phyloP scores from a whole-genome alignment of 2,329 filamentous ascomycete genomes.

The Didymella glomerata region DNA sequence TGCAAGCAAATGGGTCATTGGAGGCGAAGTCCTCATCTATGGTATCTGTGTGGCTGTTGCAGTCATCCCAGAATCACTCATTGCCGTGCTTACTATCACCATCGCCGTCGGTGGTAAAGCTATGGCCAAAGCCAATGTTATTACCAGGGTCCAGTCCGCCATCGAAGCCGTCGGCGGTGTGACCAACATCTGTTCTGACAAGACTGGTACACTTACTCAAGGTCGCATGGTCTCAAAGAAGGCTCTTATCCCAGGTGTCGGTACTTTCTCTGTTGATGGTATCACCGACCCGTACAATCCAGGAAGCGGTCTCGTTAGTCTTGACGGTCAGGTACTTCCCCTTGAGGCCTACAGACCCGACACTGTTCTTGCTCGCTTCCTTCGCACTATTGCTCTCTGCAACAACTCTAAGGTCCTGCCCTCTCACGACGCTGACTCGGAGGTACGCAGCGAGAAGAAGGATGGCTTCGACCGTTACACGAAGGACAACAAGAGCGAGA shows the following conservation, averaged over 20 bases:
- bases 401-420: constrained; percentile 51
- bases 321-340: constrained; percentile 41
- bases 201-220: constrained; percentile 53
- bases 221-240: constrained; percentile 53
- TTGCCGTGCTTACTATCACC: constrained; percentile 73
- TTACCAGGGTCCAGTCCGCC: constrained; percentile 51
- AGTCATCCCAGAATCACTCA: constrained; percentile 62
- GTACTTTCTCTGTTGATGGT: constrained; percentile 44
- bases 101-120: constrained; percentile 59
- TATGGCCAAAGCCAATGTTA: constrained; percentile 54
- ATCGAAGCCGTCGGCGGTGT: constrained; percentile 54
- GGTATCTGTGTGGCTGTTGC: constrained; percentile 59
- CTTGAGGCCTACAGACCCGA: constrained; percentile 36
- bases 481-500: constrained; percentile 43
- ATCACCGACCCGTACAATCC: constrained; percentile 50
- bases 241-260: constrained; percentile 49
- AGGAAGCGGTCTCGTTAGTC: constrained; percentile 42
- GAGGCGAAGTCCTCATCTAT: constrained; percentile 58
- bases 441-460: constrained; percentile 63
- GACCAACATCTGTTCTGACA: constrained; percentile 55
- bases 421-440: constrained; percentile 35
- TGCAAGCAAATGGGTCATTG: constrained; percentile 61
- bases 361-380: constrained; percentile 39
- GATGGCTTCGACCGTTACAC: constrained; percentile 46
- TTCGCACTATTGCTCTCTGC: constrained; percentile 51